Percentiles rank a stretch among this genome's conserved stretches.
Conservation (phyloP, 352 stramenopile genomes). For the Phytopythium helicoides region DNA sequence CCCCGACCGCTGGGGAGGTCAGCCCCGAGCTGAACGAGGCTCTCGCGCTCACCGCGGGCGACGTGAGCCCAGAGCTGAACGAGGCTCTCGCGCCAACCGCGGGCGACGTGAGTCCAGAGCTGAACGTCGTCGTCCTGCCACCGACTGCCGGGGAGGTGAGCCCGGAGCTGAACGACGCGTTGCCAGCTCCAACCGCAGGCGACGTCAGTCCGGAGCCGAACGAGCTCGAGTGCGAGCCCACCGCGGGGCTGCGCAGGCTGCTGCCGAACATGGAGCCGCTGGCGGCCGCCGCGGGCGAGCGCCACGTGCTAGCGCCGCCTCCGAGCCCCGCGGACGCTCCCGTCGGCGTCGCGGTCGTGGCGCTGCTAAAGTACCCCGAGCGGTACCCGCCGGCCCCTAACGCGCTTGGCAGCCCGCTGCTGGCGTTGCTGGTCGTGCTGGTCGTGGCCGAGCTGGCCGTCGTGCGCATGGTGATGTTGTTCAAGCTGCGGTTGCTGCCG, state of each 20-base stretch:
- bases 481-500: slow-evolving; percentile 35
- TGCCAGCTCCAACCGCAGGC: not conserved
- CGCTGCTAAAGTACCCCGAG: slow-evolving; percentile 18
- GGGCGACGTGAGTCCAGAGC: no score
- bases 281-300: slow-evolving; percentile 2
- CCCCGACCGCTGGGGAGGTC: no score
- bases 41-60: no score
- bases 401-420: no score
- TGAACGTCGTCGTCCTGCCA: no score
- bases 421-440: not conserved
- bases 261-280: slow-evolving; percentile 6
- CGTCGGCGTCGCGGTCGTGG: slow-evolving; percentile 12
- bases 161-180: no score
- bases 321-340: slow-evolving; percentile 10
- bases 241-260: slow-evolving; percentile 6
- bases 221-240: not conserved
- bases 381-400: not conserved
- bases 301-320: slow-evolving; percentile 1
- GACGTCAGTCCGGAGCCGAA: slow-evolving; percentile 2
- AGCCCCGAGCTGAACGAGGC: no score
- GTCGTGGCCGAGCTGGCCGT: not conserved
- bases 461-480: slow-evolving; percentile 19
- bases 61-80: no score
- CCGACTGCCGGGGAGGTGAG: no score
- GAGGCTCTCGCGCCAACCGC: no score